Conservation (phyloP, 495 filamentous ascomycete genomes). For the Penicillium malachiteum region DNA sequence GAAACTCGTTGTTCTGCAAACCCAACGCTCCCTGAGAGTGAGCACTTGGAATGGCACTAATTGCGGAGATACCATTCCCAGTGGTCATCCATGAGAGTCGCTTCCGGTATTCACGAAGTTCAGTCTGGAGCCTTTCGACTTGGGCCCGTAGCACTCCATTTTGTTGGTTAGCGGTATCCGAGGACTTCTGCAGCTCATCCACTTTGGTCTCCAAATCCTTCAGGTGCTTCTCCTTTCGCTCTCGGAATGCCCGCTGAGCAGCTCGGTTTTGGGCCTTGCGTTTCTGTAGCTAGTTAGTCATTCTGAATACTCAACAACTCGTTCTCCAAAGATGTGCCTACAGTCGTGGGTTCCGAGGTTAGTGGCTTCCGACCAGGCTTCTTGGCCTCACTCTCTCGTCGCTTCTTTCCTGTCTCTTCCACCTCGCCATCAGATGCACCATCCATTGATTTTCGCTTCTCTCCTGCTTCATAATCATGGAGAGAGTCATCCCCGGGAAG, state of each 20-base stretch:
- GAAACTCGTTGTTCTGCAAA: slow-evolving; percentile 75
- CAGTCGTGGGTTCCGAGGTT: slow-evolving; percentile 91
- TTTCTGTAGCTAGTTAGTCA: slow-evolving; percentile 68
- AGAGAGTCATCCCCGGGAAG: slow-evolving; percentile 54
- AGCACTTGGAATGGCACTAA: slow-evolving; percentile 41
- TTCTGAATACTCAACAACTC: not conserved
- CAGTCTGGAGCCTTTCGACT: slow-evolving; percentile 81
- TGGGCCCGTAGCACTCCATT: slow-evolving; percentile 81
- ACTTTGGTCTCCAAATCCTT: slow-evolving; percentile 96
- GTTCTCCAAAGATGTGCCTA: slow-evolving; percentile 47
- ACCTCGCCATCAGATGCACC: slow-evolving; percentile 67
- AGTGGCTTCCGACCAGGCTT: slow-evolving; percentile 96
- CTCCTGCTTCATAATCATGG: slow-evolving; percentile 54
- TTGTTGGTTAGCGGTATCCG: slow-evolving; percentile 79
- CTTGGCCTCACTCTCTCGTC: slow-evolving; percentile 80
- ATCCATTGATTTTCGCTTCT: slow-evolving; percentile 79
- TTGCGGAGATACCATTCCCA: slow-evolving; percentile 48
- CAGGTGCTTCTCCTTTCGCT: slow-evolving; percentile 96
- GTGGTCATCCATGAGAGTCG: slow-evolving; percentile 62
- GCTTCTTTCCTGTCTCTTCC: slow-evolving; percentile 70
- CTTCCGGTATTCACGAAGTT: slow-evolving; percentile 88
- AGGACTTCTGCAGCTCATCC: slow-evolving; percentile 83
- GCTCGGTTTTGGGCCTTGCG: slow-evolving; percentile 98
- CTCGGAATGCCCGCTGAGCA: slow-evolving; percentile 93
- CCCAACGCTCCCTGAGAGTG: slow-evolving; percentile 41